A percentile compares a stretch with the other conserved stretches of the same genome.
These are phyloP conservation scores for Pleurotus giganteus DNA, from an alignment of 768 basidiomycete genomes.

Conservation along the genomic window DNA sequence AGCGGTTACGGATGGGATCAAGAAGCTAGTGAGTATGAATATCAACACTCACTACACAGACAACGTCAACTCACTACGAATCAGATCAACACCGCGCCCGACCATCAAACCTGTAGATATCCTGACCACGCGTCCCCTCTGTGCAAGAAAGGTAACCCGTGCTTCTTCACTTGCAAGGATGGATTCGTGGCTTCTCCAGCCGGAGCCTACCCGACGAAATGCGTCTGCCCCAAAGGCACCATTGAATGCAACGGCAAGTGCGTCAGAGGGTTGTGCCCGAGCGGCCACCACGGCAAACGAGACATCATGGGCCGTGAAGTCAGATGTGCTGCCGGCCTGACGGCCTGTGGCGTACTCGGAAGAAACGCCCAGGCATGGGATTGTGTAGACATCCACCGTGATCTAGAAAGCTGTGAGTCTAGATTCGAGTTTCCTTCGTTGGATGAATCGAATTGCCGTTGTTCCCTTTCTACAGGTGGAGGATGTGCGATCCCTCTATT, in stretches of 20 bases:
- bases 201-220: conserved; percentile 30
- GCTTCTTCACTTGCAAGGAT: conserved; percentile 44
- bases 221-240: conserved; percentile 39
- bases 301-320: conserved; percentile 24
- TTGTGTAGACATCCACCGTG: conserved; percentile 43
- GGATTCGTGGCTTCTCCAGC: conserved; percentile 38
- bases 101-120: conserved; percentile 32
- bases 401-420: conserved; percentile 53
- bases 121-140: conserved; percentile 36
- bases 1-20: conserved; percentile 27
- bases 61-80: background rate
- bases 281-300: conserved; percentile 28
- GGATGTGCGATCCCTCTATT: conserved; percentile 39
- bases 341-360: conserved; percentile 43
- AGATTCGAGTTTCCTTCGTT: background rate
- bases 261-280: conserved; percentile 28
- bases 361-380: conserved; percentile 41
- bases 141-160: conserved; percentile 36
- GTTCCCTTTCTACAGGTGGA: conserved; percentile 34
- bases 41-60: background rate
- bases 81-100: conserved; percentile 23
- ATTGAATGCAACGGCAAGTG: conserved; percentile 52
- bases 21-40: conserved; percentile 29
- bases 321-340: conserved; percentile 34
- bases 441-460: background rate